Percentiles rank a stretch among this genome's conserved stretches.
Conservation (phyloP, 2,329 filamentous ascomycete genomes). For the Neonectria punicea region DNA sequence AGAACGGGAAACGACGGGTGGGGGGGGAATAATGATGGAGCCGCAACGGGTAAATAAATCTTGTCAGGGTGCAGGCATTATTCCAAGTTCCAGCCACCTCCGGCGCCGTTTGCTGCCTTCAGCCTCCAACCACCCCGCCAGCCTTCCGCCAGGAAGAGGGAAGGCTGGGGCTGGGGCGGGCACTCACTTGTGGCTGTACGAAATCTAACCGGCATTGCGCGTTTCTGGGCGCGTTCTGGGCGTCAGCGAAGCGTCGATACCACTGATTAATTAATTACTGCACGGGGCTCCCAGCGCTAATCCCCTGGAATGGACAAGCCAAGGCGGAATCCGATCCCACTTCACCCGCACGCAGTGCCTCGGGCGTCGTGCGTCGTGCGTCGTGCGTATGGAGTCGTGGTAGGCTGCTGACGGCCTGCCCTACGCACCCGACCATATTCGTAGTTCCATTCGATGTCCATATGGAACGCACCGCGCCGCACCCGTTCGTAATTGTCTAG, state of each 20-base stretch:
- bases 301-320: not conserved
- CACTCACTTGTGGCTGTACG: not conserved
- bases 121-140: conserved; percentile 16
- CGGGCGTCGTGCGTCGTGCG: not conserved
- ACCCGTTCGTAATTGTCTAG: not conserved
- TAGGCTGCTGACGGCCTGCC: conserved; percentile 1
- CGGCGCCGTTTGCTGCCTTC: not conserved
- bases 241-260: not conserved
- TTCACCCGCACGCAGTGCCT: not conserved
- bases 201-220: not conserved
- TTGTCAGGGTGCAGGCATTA: conserved; percentile 11
- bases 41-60: not conserved
- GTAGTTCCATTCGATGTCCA: not conserved
- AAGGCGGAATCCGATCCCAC: not conserved
- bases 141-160: conserved; percentile 12
- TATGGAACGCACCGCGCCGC: not conserved
- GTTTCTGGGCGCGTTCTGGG: not conserved
- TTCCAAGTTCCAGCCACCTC: conserved; percentile 17
- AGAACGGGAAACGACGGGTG: not conserved
- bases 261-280: not conserved
- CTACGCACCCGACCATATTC: not conserved
- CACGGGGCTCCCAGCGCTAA: not conserved
- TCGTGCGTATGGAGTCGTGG: not conserved
- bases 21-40: too few species aligned
- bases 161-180: conserved; percentile 17